Evolutionary conservation across 768 basidiomycete genomes (phyloP).

Genomic region (Naematelia aurantialba): DNA sequence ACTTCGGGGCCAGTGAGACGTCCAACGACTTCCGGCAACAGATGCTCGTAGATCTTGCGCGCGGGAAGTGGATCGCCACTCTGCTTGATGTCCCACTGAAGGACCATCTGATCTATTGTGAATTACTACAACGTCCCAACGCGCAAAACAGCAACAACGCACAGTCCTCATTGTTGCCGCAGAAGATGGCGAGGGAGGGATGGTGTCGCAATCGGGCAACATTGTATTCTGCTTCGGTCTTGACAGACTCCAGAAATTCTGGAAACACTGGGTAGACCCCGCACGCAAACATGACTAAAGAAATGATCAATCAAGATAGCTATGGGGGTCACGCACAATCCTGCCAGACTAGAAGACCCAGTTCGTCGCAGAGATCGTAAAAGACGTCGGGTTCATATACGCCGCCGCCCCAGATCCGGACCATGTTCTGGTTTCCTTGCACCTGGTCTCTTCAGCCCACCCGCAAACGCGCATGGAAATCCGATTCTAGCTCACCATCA

Average conservation of each 20-base stretch:
- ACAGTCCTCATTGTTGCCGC: constrained; percentile 74
- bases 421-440: constrained; percentile 90
- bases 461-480: no score
- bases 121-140: no score
- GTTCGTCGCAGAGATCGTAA: constrained; percentile 66
- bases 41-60: constrained; percentile 81
- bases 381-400: constrained; percentile 66
- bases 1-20: constrained; percentile 58
- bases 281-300: neutral
- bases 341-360: constrained; percentile 80
- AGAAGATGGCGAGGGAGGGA: constrained; percentile 83
- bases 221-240: constrained; percentile 74
- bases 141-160: constrained; percentile 66
- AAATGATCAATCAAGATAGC: constrained; percentile 52
- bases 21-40: constrained; percentile 70
- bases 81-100: constrained; percentile 19
- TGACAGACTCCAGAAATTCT: constrained; percentile 66
- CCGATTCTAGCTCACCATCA: constrained; percentile 57
- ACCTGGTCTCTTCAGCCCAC: constrained; percentile 20
- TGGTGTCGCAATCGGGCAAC: constrained; percentile 81
- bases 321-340: constrained; percentile 81
- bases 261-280: constrained; percentile 68
- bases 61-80: constrained; percentile 38
- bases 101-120: constrained; percentile 11
- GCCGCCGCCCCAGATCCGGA: constrained; percentile 92